These are phyloP conservation scores for Aspergillus heteromorphus DNA, from an alignment of 495 filamentous ascomycete species.

Conservation along the genomic window DNA sequence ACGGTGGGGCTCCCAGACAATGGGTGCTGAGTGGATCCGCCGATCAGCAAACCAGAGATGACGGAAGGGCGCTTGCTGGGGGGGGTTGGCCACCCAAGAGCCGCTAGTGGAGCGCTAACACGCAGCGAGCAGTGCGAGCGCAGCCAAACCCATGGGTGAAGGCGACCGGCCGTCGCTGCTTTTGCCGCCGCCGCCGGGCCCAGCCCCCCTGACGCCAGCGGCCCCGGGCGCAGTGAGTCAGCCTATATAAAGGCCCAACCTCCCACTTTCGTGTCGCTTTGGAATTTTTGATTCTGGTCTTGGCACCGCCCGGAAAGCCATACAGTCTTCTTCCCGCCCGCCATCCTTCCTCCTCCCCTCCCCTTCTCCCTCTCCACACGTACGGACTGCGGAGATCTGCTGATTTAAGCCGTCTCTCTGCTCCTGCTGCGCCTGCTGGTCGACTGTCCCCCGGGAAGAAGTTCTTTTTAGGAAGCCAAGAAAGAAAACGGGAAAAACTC, in stretches of 20 bases:
- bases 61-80: slow-evolving; percentile 16
- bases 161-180: slow-evolving; percentile 30
- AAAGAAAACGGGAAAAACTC: slow-evolving; percentile 9
- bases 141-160: slow-evolving; percentile 35
- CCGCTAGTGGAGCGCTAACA: slow-evolving; percentile 22
- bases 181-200: slow-evolving; percentile 35
- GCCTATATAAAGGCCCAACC: slow-evolving; percentile 46
- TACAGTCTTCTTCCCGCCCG: slow-evolving; percentile 23
- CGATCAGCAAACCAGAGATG: slow-evolving; percentile 22
- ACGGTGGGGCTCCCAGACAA: slow-evolving; percentile 19
- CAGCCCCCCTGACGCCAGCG: slow-evolving; percentile 35
- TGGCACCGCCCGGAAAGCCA: slow-evolving; percentile 42
- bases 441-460: slow-evolving; percentile 16
- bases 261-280: slow-evolving; percentile 33
- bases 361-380: slow-evolving; percentile 15
- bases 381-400: slow-evolving; percentile 8
- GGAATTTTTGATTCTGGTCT: slow-evolving; percentile 41
- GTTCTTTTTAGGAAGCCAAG: slow-evolving; percentile 14
- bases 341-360: slow-evolving; percentile 22
- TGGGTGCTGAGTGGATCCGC: slow-evolving; percentile 6
- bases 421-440: slow-evolving; percentile 9
- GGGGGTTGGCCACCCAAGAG: slow-evolving; percentile 20
- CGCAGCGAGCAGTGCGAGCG: slow-evolving; percentile 10
- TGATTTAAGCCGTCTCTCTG: slow-evolving; percentile 16
- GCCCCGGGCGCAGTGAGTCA: slow-evolving; percentile 29